These are phyloP conservation scores for Chrysoporthe puriensis DNA, from an alignment of 2,329 filamentous ascomycete genomes.

Conservation along the genomic window DNA sequence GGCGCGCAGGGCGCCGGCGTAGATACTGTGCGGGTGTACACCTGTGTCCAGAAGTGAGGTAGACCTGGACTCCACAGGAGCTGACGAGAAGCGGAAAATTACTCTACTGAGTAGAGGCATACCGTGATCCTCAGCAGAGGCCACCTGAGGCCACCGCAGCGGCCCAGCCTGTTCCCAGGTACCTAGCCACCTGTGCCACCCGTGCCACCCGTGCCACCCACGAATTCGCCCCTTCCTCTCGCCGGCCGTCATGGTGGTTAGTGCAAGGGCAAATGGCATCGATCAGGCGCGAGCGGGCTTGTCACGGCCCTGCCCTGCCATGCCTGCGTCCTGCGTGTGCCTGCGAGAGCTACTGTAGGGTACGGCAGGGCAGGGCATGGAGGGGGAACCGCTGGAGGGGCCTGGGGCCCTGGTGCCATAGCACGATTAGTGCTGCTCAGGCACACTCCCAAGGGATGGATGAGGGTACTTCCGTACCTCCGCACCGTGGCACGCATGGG, in stretches of 20 bases:
- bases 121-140: background rate
- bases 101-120: background rate
- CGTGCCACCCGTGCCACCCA: background rate
- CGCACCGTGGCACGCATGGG: constrained; percentile 4
- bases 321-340: too few species aligned
- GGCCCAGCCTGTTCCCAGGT: background rate
- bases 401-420: background rate
- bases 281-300: background rate
- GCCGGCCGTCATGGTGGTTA: background rate
- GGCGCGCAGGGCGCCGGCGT: too few species aligned
- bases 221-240: constrained; percentile 6
- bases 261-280: background rate
- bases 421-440: background rate
- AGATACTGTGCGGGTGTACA: too few species aligned
- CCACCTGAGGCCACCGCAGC: background rate
- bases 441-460: background rate
- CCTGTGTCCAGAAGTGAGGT: too few species aligned
- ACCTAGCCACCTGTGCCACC: background rate
- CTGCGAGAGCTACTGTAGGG: too few species aligned
- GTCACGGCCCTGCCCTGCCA: background rate
- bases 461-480: background rate
- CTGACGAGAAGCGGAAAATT: background rate
- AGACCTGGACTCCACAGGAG: background rate
- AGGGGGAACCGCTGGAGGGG: too few species aligned
- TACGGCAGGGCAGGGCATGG: too few species aligned